A percentile compares a stretch with the other conserved stretches of the same genome.
These are phyloP conservation scores for Rhodotorula sphaerocarpa DNA, from an alignment of 768 basidiomycete genomes.

Conservation along the genomic window DNA sequence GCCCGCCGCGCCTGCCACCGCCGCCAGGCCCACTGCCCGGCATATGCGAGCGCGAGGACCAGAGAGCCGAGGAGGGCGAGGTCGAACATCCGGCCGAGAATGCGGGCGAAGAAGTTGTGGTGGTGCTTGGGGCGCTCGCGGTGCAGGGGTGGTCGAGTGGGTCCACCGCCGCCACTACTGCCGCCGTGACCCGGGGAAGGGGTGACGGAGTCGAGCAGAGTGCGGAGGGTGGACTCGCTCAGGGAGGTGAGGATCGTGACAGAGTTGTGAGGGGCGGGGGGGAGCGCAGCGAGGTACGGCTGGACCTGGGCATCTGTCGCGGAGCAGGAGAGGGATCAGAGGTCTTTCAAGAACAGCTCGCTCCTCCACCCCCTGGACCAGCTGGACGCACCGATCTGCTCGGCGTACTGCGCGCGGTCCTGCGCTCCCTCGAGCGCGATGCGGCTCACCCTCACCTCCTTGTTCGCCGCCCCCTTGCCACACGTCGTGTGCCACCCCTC, in stretches of 20 bases:
- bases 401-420: background rate
- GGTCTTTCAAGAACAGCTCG: background rate
- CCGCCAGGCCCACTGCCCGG: background rate
- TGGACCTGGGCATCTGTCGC: constrained; percentile 3
- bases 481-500: constrained; percentile 17
- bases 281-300: constrained; percentile 5
- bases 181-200: background rate
- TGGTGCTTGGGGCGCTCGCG: no score
- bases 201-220: constrained; percentile 20
- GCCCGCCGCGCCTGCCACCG: background rate
- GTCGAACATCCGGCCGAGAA: background rate
- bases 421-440: background rate
- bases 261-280: constrained; percentile 12
- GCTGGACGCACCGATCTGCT: background rate
- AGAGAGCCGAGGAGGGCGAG: background rate
- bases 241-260: constrained; percentile 20
- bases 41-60: background rate
- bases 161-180: no score
- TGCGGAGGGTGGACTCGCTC: constrained; percentile 2
- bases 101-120: background rate
- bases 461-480: constrained; percentile 16
- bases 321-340: background rate
- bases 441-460: constrained; percentile 14
- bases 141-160: background rate
- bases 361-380: no score